Conservation (phyloP, 257 asterid genomes). For the Nicotiana tabacum region DNA sequence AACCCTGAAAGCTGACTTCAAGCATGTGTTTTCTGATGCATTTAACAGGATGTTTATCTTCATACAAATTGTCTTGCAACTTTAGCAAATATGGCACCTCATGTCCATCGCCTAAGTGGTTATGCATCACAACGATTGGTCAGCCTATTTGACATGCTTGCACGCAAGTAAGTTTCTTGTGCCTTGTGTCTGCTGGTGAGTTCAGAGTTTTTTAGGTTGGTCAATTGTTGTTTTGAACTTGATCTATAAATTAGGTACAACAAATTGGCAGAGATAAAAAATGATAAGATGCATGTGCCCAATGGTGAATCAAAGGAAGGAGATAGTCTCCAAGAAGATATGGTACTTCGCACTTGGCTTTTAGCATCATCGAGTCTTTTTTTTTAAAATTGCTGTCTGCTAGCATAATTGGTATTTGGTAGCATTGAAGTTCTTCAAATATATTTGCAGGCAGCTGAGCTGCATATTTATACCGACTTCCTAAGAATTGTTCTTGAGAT, state of each 20-base stretch:
- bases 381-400: not conserved
- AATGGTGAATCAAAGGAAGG: constrained; percentile 55
- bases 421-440: constrained; percentile 1
- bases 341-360: constrained; percentile 34
- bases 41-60: constrained; percentile 82
- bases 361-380: not conserved
- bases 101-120: constrained; percentile 76
- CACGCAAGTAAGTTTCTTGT: constrained; percentile 78
- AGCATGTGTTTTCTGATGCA: constrained; percentile 16
- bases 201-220: not conserved
- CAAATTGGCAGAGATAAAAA: constrained; percentile 84
- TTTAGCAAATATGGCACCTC: constrained; percentile 94
- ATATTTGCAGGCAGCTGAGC: constrained; percentile 64
- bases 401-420: constrained; percentile 5
- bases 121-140: constrained; percentile 93
- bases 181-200: not conserved
- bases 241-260: constrained; percentile 57
- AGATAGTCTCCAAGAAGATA: constrained; percentile 68
- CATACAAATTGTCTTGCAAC: constrained; percentile 91
- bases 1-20: not conserved
- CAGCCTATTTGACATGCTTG: constrained; percentile 95
- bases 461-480: constrained; percentile 80
- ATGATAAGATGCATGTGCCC: constrained; percentile 56
- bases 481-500: constrained; percentile 89
- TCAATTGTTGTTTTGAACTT: constrained; percentile 12